These are phyloP conservation scores for Omphalea diandra DNA, from an alignment of 441 rosid genomes.

Conservation along the genomic window DNA sequence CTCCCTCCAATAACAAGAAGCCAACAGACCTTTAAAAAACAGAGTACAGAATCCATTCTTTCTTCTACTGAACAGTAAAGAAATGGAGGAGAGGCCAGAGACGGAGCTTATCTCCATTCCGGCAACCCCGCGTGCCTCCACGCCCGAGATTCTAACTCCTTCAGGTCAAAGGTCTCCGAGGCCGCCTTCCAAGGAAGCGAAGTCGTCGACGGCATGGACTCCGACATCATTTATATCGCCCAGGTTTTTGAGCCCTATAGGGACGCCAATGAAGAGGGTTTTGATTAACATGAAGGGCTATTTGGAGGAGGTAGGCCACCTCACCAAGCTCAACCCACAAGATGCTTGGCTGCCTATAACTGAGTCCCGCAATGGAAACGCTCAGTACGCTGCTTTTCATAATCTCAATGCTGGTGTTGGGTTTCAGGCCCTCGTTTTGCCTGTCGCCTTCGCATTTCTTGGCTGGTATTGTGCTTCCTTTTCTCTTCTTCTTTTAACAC, in stretches of 20 bases:
- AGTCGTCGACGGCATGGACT: conserved; percentile 86
- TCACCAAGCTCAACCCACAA: conserved; percentile 95
- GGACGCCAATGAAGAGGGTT: conserved; percentile 96
- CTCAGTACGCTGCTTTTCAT: conserved; percentile 96
- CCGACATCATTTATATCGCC: conserved; percentile 97
- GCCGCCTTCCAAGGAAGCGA: conserved; percentile 55
- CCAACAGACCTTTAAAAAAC: conserved; percentile 4
- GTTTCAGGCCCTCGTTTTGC: conserved; percentile 88
- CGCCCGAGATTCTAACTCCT: conserved; percentile 93
- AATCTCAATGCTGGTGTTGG: conserved; percentile 94
- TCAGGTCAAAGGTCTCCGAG: conserved; percentile 97
- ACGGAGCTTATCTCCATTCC: conserved; percentile 95
- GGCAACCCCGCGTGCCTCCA: conserved; percentile 89
- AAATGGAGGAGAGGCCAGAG: conserved; percentile 95
- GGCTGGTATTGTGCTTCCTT: conserved; percentile 69
- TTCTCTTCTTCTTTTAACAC: no score
- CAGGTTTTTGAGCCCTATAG: conserved; percentile 86
- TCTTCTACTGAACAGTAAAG: no score
- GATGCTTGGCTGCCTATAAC: conserved; percentile 99
- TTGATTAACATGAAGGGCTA: conserved; percentile 90
- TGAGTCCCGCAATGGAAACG: conserved; percentile 92
- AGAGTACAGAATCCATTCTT: not conserved
- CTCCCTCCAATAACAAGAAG: conserved; percentile 18
- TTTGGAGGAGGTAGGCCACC: conserved; percentile 89
- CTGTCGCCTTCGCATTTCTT: conserved; percentile 92